Evolutionary conservation across 192 early-diverging fungal species (phyloP), one percentile per base, ranked within the genome.

Genomic region (Coemansia sp.): DNA sequence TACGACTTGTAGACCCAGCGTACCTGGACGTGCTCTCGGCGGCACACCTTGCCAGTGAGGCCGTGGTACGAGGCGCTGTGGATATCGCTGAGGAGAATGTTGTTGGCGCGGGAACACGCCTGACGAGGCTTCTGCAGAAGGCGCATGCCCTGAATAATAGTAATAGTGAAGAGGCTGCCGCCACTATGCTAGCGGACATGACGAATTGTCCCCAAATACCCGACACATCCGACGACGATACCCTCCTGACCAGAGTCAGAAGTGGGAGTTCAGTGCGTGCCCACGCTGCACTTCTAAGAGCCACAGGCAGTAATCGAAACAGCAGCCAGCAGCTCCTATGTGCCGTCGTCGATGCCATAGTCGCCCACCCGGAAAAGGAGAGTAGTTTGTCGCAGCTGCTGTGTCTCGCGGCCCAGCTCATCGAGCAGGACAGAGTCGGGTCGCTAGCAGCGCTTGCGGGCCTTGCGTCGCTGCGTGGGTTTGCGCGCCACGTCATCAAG

Each of bases 401-500:
- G 41, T 64, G 53, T 14, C 37, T 69, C 16, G 53, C 62, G 33
- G 69, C 69, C 1, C 53, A 48, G 53, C 36, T 64, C 19, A 45
- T 69, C 0, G 73, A 66, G 42, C 37, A 68, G 35, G 61, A 68
- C 44, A 19, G 33, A 2, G 36, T 6, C 0, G 36, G 60, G 8
- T 59, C 79, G 0, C 53, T 60, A 19, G 13, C 17, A 2, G 48
- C 29, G 0, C 11, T 82, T 41, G 41, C 64, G 2, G 9, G 57
- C 2, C 33, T 65, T 2, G 56, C 50, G 3, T 37, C 33, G 0
- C 42, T 76, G 48, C 71, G 79, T 2, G 54, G 41, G 27, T 46
- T 82, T 45, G 61, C 65, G 2, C 60, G 79, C 1, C 72, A 68
- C 19, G 31, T 82, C 33, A 82, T 82, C 54, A 67, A 62, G 41